These are phyloP conservation scores for Chaetomium globosum DNA, from an alignment of 2,329 filamentous ascomycete genomes.

Conservation along the genomic window DNA sequence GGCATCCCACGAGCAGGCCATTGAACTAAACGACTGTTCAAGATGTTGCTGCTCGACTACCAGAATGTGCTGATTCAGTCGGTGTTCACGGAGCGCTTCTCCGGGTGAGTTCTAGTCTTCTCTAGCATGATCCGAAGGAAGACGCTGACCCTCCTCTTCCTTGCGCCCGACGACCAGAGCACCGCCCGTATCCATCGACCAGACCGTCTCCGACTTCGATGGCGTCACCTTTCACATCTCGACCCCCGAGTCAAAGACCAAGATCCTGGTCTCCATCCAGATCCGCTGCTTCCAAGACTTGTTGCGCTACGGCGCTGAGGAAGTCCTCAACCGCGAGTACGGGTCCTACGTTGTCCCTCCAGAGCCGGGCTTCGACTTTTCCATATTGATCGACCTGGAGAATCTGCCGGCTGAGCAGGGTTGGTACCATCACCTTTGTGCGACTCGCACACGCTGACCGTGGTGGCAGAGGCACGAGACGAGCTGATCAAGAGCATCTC, in stretches of 20 bases:
- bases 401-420: slow-evolving; percentile 78
- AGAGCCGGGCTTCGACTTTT: slow-evolving; percentile 95
- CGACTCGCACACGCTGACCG: slow-evolving; percentile 7
- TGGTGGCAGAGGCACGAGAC: slow-evolving; percentile 70
- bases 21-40: slow-evolving; percentile 40
- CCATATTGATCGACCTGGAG: slow-evolving; percentile 85
- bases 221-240: slow-evolving; percentile 98
- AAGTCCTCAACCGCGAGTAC: slow-evolving; percentile 92
- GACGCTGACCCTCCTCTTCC: slow-evolving; percentile 15
- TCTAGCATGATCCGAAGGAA: neutral
- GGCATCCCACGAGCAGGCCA: slow-evolving; percentile 26
- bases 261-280: slow-evolving; percentile 91
- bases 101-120: slow-evolving; percentile 60
- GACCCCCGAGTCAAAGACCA: slow-evolving; percentile 88
- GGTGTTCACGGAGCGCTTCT: slow-evolving; percentile 91
- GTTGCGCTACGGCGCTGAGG: slow-evolving; percentile 86
- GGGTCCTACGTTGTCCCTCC: slow-evolving; percentile 84
- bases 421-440: slow-evolving; percentile 42
- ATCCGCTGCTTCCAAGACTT: slow-evolving; percentile 95
- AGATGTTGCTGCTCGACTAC: slow-evolving; percentile 94
- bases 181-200: slow-evolving; percentile 86
- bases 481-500: slow-evolving; percentile 85
- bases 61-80: slow-evolving; percentile 98
- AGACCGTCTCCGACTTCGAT: slow-evolving; percentile 98
- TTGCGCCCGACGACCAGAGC: slow-evolving; percentile 57